Evolutionary conservation across 176 grass and related monocot species (phyloP).

Genomic region (Raddia guianensis): DNA sequence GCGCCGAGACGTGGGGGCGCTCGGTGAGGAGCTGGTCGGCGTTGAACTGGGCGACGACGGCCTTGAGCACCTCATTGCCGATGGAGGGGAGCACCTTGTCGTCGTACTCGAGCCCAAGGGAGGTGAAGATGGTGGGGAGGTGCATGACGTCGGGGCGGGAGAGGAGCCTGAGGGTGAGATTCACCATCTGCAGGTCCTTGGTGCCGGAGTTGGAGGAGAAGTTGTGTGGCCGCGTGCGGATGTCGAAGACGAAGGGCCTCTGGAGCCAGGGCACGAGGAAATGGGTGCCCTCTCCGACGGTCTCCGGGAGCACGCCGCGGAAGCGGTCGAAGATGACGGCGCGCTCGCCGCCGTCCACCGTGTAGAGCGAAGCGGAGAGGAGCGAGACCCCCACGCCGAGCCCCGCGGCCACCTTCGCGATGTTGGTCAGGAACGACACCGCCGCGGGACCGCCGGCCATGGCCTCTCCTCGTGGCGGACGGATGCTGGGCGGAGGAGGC

Average conservation of each 20-base stretch:
- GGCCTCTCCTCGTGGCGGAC: not conserved
- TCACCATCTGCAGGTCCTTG: slow-evolving; percentile 99
- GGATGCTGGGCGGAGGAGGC: not conserved
- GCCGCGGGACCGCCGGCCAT: slow-evolving; percentile 66
- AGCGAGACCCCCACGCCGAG: slow-evolving; percentile 66
- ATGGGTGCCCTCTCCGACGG: slow-evolving; percentile 89
- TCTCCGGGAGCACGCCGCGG: slow-evolving; percentile 80
- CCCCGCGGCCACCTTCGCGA: slow-evolving; percentile 70
- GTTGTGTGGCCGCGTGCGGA: slow-evolving; percentile 94
- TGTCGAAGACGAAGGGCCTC: slow-evolving; percentile 97
- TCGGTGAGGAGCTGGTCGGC: slow-evolving; percentile 98
- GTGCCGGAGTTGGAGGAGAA: slow-evolving; percentile 98
- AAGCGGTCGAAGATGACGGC: slow-evolving; percentile 96
- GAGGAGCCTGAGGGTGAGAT: slow-evolving; percentile 89
- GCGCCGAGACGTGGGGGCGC: slow-evolving; percentile 83
- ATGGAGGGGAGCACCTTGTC: slow-evolving; percentile 99
- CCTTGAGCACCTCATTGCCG: slow-evolving; percentile 97
- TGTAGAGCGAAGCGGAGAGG: slow-evolving; percentile 75
- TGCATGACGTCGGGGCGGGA: slow-evolving; percentile 79
- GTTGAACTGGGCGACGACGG: slow-evolving; percentile 99
- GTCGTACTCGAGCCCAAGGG: slow-evolving; percentile 96
- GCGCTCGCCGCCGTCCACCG: slow-evolving; percentile 92
- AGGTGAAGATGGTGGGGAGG: slow-evolving; percentile 99
- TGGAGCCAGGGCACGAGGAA: slow-evolving; percentile 98
- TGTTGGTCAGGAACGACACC: slow-evolving; percentile 74